Percentiles rank a stretch among this genome's conserved stretches.
Evolutionary conservation across 768 basidiomycete species (phyloP).

Genomic region (Tricholoma sp.): DNA sequence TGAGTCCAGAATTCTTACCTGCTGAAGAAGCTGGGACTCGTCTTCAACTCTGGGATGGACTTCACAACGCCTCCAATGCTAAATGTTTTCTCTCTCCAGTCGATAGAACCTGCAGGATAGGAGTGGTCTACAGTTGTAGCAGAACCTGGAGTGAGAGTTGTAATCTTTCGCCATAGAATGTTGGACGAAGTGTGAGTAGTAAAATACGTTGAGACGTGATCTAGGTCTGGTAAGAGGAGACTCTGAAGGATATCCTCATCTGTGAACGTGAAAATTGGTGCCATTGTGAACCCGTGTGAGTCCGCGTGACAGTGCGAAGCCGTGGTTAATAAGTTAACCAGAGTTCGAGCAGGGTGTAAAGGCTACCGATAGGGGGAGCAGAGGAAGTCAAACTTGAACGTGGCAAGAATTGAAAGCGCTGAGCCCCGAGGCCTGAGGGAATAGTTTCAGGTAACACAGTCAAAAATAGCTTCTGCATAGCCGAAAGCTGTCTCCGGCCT

Average conservation of each 20-base stretch:
- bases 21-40: not conserved
- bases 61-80: slow-evolving; percentile 2
- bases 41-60: slow-evolving; percentile 1
- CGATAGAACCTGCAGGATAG: slow-evolving; percentile 4
- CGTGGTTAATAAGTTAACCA: no score
- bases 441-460: no score
- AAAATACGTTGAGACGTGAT: not conserved
- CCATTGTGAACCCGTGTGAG: not conserved
- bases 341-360: no score
- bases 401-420: no score
- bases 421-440: no score
- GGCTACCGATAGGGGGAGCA: no score
- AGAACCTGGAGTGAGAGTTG: not conserved
- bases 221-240: not conserved
- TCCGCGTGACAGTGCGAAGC: no score
- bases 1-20: not conserved
- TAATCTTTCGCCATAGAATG: not conserved
- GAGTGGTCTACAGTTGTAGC: not conserved
- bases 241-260: not conserved
- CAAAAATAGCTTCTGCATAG: no score
- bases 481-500: no score
- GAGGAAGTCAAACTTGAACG: no score
- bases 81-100: slow-evolving; percentile 9
- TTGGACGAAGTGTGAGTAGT: not conserved
- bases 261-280: not conserved